Evolutionary conservation across 768 basidiomycete species (phyloP), one percentile per base, ranked within the genome.

Genomic region (Gyrodon lividus): DNA sequence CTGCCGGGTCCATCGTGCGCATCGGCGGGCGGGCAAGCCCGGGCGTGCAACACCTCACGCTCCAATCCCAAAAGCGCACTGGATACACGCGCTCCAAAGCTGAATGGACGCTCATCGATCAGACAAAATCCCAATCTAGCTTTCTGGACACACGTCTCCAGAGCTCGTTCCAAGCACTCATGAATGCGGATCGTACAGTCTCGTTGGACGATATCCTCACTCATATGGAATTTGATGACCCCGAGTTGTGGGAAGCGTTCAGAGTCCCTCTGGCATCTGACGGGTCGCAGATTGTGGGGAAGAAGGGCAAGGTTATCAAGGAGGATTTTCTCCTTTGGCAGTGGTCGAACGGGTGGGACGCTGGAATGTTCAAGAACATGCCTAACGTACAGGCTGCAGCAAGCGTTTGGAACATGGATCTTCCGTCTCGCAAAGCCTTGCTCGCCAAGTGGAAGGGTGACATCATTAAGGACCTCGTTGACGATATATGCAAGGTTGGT

Each of bases 21-120:
- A 68, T 88, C 0, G 75, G 77, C 7, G 77, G 85, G 9, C 85
- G 86, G 54, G 76, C 77, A 0, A 81, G 77, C 2, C 2, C 70
- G 0, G 61, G 67, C 3, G 83, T 82, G 0, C 79, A 77, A 23
- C 65, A 70, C 2, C 66, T 87, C 24, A 61, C 72, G 1, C 58
- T 87, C 1, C 68, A 70, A 7, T 74, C 74, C 1, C 80, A 82
- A 51, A 57, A 50, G 23, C 59, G 33, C 53, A 52, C 24, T 42
- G 56, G 24, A 42, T 20, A 54, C 31, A 63, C 57, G 14, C 56
- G 69, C 26, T 62, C 63, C 2, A 65, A 59, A 17, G 57, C 55
- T 0, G 77, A 78, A 30, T 77, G 75, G 75, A 50, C 53, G 1
- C 62, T 70, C 10, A 75, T 83, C 16, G 66, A 84, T 41, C 49